Evolutionary conservation across 140 eudicot species (phyloP).

Genomic region (Oenanthe javanica): DNA sequence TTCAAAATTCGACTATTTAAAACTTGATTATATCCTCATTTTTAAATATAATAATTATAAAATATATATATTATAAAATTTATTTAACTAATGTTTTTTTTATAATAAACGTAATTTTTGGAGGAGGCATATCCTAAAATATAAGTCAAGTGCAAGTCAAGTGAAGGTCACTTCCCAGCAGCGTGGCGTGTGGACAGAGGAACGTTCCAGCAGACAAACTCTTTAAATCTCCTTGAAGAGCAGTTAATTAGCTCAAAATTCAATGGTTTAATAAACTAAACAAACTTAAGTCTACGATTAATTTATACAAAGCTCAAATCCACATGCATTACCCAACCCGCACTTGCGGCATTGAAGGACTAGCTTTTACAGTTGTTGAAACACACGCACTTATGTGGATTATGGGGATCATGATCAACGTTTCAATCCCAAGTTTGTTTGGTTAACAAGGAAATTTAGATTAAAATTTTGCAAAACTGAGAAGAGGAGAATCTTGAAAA

Average conservation of each 20-base stretch:
- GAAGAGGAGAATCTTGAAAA: no score
- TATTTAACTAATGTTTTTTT: no score
- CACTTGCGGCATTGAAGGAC: conserved; percentile 3
- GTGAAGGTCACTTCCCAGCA: not conserved
- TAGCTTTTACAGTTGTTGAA: not conserved
- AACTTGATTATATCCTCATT: no score
- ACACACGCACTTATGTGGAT: not conserved
- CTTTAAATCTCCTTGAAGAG: not conserved
- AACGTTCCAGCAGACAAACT: not conserved
- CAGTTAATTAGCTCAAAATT: not conserved
- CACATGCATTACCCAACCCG: conserved; percentile 1
- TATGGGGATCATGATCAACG: not conserved
- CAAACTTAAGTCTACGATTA: not conserved
- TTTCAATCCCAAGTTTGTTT: not conserved
- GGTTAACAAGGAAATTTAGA: not conserved
- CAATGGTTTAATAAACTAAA: not conserved
- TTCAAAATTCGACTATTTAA: no score
- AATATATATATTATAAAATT: no score
- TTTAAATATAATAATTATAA: no score
- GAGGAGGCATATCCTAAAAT: no score
- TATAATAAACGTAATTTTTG: no score
- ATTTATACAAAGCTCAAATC: not conserved
- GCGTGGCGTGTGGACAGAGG: not conserved
- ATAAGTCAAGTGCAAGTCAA: not conserved
- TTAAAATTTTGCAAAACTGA: no score